phyloP scores from a whole-genome alignment of 176 grass and related monocot genomes.

The Sorghum bicolor region DNA sequence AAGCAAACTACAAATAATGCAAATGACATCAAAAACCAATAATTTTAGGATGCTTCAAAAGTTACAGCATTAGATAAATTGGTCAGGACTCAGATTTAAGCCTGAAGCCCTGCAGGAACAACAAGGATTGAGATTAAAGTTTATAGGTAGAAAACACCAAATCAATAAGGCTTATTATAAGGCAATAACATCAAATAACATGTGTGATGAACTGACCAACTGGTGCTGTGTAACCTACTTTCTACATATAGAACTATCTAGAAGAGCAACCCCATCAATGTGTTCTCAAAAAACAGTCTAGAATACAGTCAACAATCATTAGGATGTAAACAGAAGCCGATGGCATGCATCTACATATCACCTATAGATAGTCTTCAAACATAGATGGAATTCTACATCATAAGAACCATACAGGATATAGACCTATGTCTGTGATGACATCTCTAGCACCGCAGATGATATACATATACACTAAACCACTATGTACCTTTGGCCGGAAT shows the following conservation, averaged over 20 bases:
- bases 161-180: too few species aligned
- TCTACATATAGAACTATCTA: conserved; percentile 68
- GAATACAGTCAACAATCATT: conserved; percentile 21
- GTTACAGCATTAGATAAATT: too few species aligned
- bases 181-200: conserved; percentile 30
- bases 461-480: too few species aligned
- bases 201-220: conserved; percentile 71
- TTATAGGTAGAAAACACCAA: not conserved
- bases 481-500: too few species aligned
- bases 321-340: conserved; percentile 1
- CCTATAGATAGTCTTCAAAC: too few species aligned
- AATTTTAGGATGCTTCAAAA: too few species aligned
- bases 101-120: not conserved
- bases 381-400: too few species aligned
- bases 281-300: conserved; percentile 60
- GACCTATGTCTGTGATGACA: conserved; percentile 62
- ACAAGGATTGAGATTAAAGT: conserved; percentile 3
- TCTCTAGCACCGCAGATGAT: conserved; percentile 62
- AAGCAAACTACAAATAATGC: too few species aligned
- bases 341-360: not conserved
- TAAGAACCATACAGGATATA: conserved; percentile 83
- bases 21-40: too few species aligned
- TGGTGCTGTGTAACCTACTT: conserved; percentile 57
- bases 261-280: conserved; percentile 82
- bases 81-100: too few species aligned